Evolutionary conservation across 768 basidiomycete species (phyloP).

Genomic region (Pleurotus citrinopileatus): DNA sequence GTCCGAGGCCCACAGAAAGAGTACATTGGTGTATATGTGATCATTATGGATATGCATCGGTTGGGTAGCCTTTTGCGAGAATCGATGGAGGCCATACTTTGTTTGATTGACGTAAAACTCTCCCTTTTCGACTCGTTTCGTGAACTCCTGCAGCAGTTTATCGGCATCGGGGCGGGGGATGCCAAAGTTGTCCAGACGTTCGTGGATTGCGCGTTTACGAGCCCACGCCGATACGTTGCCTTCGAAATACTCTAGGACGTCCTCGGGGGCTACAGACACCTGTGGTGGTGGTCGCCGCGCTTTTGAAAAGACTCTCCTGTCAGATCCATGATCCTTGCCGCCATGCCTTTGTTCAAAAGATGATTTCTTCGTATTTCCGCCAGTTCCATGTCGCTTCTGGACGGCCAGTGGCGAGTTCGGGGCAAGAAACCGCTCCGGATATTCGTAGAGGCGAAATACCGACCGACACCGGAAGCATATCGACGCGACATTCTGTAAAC

Average conservation of each 20-base stretch:
- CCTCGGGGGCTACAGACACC: slow-evolving; percentile 12
- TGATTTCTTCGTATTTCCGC: not conserved
- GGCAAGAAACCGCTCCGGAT: slow-evolving; percentile 14
- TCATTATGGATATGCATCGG: slow-evolving; percentile 33
- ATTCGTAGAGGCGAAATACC: slow-evolving; percentile 10
- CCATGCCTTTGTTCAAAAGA: no score
- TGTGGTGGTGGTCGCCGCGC: not conserved
- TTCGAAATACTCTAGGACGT: slow-evolving; percentile 31
- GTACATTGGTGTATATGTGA: slow-evolving; percentile 45
- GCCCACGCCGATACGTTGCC: slow-evolving; percentile 39
- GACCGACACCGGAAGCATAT: slow-evolving; percentile 18
- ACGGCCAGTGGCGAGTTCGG: not conserved
- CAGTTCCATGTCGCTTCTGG: not conserved
- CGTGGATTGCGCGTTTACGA: slow-evolving; percentile 21
- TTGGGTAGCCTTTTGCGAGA: slow-evolving; percentile 32
- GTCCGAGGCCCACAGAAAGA: slow-evolving; percentile 55
- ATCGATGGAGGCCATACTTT: slow-evolving; percentile 40
- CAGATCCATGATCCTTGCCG: not conserved
- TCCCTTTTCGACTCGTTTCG: slow-evolving; percentile 33
- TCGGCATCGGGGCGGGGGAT: slow-evolving; percentile 35
- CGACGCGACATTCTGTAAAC: slow-evolving; percentile 16
- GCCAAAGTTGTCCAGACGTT: slow-evolving; percentile 48
- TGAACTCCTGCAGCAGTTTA: slow-evolving; percentile 42
- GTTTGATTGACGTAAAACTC: slow-evolving; percentile 23
- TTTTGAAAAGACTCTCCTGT: slow-evolving; percentile 8